Evolutionary conservation across 768 basidiomycete species (phyloP), one percentile per base, ranked within the genome.

Genomic region (Tulasnella sp.): DNA sequence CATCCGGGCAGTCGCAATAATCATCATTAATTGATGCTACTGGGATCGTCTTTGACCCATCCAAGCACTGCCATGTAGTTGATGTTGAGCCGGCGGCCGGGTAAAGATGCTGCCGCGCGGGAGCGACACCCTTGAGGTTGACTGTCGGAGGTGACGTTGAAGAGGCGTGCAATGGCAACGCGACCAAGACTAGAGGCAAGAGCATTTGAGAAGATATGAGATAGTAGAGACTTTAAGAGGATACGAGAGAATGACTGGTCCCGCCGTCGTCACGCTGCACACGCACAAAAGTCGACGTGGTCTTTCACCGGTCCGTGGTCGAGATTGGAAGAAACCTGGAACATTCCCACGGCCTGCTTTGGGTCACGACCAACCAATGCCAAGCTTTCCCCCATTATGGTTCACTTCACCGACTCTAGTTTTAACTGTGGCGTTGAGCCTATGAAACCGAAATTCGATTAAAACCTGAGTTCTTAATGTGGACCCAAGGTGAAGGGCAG

Each of bases 1-100:
- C 96, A 84, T 98, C 96, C 42, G 89, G 88, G 84, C 96, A 98
- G 87, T 98, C 96, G 84, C 96, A 98, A 83, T 92, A 96, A 86
- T 98, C 96, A 84, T 98, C 95, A 85, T 98, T 98, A 37, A 98
- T 92, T 28, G 93, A 91, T 46, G 87, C 86, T 92, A 92, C 96
- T 2, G 92, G 87, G 82, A 98, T 95, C 81, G 90, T 89, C 84
- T 92, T 92, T 0, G 91, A 92, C 31, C 92, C 93, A 83, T 96
- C 93, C 81, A 97, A 86, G 86, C 96, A 98, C 82, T 87, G 89
- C 94, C 96, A 97, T 22, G 85, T 86, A 31, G 83, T 81, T 6
- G 64, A 69, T 69, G 81, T 81, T 37, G 86, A 80, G 88, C 90
- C 34, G 89, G 88, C 77, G 86, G 87, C 8, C 87, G 85, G 46